Evolutionary conservation across 2,329 filamentous ascomycete species (phyloP).

Genomic region (Capronia epimyces): DNA sequence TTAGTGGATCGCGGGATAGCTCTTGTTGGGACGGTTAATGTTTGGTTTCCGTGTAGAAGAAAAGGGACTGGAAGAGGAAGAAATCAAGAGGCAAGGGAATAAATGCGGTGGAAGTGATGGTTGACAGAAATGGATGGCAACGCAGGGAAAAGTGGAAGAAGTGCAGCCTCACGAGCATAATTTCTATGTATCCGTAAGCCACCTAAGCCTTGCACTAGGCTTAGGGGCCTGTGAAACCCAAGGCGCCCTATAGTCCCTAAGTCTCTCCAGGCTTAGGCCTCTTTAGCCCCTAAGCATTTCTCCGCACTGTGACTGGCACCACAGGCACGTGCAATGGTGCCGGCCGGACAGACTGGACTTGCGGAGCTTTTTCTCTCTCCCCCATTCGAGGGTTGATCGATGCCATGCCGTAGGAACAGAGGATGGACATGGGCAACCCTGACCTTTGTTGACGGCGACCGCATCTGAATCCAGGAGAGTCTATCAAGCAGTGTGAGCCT

Average conservation of each 20-base stretch:
- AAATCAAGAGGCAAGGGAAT: background rate
- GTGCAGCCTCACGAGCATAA: background rate
- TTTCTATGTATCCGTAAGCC: no score
- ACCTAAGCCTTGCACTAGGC: constrained; percentile 1
- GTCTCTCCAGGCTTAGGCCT: no score
- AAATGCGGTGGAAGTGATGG: background rate
- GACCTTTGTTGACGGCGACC: background rate
- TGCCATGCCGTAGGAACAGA: background rate
- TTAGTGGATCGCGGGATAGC: no score
- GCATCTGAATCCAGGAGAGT: background rate
- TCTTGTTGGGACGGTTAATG: background rate
- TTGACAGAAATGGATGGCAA: background rate
- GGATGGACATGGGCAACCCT: background rate
- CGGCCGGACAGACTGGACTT: background rate
- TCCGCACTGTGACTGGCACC: no score
- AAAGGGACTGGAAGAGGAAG: background rate
- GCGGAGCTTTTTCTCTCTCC: constrained; percentile 7
- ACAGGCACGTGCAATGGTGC: constrained; percentile 10
- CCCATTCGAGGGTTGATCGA: constrained; percentile 1
- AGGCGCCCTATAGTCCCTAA: no score
- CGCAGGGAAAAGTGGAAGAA: constrained; percentile 2
- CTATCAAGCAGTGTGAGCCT: background rate
- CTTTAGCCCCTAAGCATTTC: no score
- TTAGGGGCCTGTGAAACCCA: no score
- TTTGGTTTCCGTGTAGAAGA: background rate